phyloP scores from a whole-genome alignment of 305 asterid genomes.

The Fraxinus platypoda region DNA sequence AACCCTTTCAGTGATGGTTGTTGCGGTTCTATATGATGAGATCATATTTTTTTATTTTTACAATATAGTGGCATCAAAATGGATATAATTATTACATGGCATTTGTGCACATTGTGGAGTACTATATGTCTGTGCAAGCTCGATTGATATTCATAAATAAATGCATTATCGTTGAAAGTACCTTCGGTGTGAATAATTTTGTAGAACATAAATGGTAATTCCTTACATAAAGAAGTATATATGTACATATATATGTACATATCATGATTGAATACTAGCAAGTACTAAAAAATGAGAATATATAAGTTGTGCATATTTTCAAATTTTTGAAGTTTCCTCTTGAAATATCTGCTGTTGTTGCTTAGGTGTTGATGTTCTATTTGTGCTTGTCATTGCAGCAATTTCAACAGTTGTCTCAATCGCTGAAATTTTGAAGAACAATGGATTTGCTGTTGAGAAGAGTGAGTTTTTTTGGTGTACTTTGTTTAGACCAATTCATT shows the following conservation, averaged over 20 bases:
- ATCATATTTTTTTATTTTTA: background rate
- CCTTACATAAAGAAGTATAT: background rate
- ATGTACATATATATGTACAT: background rate
- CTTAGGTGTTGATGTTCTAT: slow-evolving; percentile 13
- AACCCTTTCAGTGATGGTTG: background rate
- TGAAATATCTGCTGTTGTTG: background rate
- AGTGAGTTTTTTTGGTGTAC: slow-evolving; percentile 43
- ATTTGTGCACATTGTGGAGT: background rate
- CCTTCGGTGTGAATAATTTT: background rate
- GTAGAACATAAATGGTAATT: background rate
- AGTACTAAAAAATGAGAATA: background rate
- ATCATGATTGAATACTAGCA: background rate
- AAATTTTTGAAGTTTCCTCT: background rate
- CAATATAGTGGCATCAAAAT: background rate
- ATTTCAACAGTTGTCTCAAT: slow-evolving; percentile 71
- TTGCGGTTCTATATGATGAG: background rate
- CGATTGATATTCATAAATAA: background rate
- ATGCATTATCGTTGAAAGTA: background rate
- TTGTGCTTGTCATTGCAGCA: slow-evolving; percentile 41
- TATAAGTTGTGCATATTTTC: background rate
- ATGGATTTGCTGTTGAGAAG: slow-evolving; percentile 78
- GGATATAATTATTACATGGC: background rate
- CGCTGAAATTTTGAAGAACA: slow-evolving; percentile 77
- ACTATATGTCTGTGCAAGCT: background rate
- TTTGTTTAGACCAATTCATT: background rate